Evolutionary conservation across 1,284 basidiomycete genomes (phyloP).

Genomic region (Irpex lacteus): DNA sequence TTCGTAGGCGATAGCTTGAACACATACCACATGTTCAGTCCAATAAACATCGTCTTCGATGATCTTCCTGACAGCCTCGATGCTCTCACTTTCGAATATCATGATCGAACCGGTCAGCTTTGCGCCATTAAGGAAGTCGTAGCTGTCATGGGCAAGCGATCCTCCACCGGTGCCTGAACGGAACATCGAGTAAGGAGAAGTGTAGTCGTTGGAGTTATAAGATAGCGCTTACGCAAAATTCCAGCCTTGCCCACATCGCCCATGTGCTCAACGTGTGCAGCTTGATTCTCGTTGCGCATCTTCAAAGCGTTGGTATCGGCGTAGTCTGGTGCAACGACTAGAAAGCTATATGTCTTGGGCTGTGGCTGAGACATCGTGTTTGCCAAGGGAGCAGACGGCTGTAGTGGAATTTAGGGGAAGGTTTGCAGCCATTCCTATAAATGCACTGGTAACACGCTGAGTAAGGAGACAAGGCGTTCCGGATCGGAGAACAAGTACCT

Average conservation of each 20-base stretch:
- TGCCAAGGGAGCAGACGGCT: too few relatives aligned
- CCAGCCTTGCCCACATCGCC: slow-evolving; percentile 20
- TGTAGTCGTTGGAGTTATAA: background rate
- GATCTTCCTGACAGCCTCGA: slow-evolving; percentile 24
- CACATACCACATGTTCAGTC: slow-evolving; percentile 28
- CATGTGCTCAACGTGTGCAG: slow-evolving; percentile 29
- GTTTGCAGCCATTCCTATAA: too few relatives aligned
- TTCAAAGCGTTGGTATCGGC: slow-evolving; percentile 31
- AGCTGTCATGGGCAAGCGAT: slow-evolving; percentile 24
- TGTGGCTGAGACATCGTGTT: slow-evolving; percentile 1
- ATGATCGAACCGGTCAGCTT: slow-evolving; percentile 30
- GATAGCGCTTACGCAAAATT: slow-evolving; percentile 25
- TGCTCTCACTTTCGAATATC: slow-evolving; percentile 26
- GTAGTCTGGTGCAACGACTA: slow-evolving; percentile 39
- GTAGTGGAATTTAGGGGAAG: too few relatives aligned
- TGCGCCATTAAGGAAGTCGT: slow-evolving; percentile 17
- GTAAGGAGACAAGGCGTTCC: too few relatives aligned
- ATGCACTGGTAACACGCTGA: too few relatives aligned
- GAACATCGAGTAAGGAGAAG: background rate
- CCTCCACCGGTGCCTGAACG: slow-evolving; percentile 22
- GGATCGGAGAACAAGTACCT: too few relatives aligned
- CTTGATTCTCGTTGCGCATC: slow-evolving; percentile 32
- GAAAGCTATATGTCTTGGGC: slow-evolving; percentile 24
- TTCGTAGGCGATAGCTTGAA: background rate
- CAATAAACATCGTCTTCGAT: slow-evolving; percentile 31